These are phyloP conservation scores for Mycena capillaripes DNA, from an alignment of 768 basidiomycete species.

Conservation along the genomic window DNA sequence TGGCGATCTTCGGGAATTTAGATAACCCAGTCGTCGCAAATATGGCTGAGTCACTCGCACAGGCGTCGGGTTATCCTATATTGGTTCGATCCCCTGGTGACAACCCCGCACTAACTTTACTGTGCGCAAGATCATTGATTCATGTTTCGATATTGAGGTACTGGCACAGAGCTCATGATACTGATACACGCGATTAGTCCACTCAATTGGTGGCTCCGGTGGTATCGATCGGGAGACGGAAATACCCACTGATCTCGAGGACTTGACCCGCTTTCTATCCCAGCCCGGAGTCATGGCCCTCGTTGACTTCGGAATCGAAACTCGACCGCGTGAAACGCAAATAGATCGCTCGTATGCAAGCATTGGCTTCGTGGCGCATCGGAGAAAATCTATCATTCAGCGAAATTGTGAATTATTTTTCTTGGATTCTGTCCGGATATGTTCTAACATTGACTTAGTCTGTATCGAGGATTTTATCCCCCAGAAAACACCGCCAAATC, in stretches of 20 bases:
- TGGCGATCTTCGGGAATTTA: conserved; percentile 1
- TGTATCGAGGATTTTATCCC: conserved; percentile 4
- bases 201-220: no score
- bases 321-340: no score
- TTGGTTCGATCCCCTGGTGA: not conserved
- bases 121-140: not conserved
- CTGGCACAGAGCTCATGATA: no score
- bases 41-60: not conserved
- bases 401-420: not conserved
- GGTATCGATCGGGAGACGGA: not conserved
- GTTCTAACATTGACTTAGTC: not conserved
- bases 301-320: not conserved
- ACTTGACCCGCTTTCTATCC: not conserved
- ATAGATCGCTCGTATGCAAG: not conserved
- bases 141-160: no score
- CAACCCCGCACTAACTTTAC: not conserved
- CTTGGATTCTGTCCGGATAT: no score
- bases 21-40: not conserved
- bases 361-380: conserved; percentile 11
- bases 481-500: not conserved
- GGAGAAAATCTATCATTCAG: not conserved
- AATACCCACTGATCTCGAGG: not conserved
- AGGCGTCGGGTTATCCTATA: not conserved
- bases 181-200: not conserved
- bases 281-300: conserved; percentile 13